phyloP scores from a whole-genome alignment of 345 rosid species.

The Physaria fendleri region DNA sequence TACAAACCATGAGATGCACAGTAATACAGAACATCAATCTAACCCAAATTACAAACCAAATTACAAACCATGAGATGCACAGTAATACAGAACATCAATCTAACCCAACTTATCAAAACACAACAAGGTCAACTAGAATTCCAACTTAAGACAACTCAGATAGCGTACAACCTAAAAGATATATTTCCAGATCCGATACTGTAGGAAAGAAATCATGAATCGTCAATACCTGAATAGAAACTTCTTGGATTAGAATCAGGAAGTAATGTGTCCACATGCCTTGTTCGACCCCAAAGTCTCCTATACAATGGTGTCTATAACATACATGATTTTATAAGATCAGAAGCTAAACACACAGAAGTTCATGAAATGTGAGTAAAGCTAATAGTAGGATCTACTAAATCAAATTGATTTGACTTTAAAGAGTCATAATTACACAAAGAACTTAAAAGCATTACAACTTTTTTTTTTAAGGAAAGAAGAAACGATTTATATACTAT shows the following conservation, averaged over 20 bases:
- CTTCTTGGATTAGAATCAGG: slow-evolving; percentile 89
- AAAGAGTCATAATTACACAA: slow-evolving; percentile 6
- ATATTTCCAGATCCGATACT: not conserved
- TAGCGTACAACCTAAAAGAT: not conserved
- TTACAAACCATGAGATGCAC: not conserved
- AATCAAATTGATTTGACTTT: not conserved
- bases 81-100: not conserved
- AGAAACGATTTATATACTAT: slow-evolving; percentile 1
- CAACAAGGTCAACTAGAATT: not conserved
- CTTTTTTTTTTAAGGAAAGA: slow-evolving; percentile 14
- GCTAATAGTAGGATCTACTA: not conserved
- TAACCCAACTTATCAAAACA: not conserved
- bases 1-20: not conserved
- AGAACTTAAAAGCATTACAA: not conserved
- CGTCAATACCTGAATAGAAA: slow-evolving; percentile 49
- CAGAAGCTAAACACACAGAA: not conserved
- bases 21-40: not conserved
- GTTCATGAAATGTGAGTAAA: too few relatives aligned
- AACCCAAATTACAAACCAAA: too few relatives aligned
- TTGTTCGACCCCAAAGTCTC: slow-evolving; percentile 85
- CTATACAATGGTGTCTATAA: slow-evolving; percentile 62
- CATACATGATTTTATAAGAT: slow-evolving; percentile 17
- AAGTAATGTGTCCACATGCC: slow-evolving; percentile 61
- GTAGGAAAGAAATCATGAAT: not conserved
- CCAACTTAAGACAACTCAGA: not conserved